Evolutionary conservation across 2,329 filamentous ascomycete species (phyloP).

Genomic region (Madurella fahalii): DNA sequence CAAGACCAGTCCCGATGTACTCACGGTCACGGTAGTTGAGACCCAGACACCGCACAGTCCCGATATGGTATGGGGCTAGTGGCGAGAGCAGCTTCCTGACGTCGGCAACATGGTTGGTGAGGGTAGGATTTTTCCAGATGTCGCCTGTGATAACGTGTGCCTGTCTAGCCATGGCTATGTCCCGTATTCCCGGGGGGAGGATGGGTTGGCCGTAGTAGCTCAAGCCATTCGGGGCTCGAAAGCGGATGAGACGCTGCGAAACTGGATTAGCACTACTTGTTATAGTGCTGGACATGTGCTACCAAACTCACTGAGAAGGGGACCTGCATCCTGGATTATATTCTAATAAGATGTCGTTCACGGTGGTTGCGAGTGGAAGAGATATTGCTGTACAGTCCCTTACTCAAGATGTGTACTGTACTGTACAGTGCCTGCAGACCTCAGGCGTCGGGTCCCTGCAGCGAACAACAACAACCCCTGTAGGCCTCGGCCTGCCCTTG

Average conservation of each 20-base stretch:
- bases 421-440: too few species aligned
- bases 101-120: constrained; percentile 58
- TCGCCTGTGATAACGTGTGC: constrained; percentile 62
- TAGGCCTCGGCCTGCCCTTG: too few species aligned
- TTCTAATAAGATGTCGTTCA: too few species aligned
- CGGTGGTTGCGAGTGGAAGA: too few species aligned
- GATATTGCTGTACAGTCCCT: too few species aligned
- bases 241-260: constrained; percentile 64
- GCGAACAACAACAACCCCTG: too few species aligned
- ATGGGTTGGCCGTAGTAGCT: constrained; percentile 73
- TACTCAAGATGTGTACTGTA: too few species aligned
- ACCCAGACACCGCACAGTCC: constrained; percentile 65
- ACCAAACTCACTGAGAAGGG: constrained; percentile 24
- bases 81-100: constrained; percentile 59
- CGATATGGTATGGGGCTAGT: constrained; percentile 57
- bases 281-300: neutral
- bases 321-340: neutral
- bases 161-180: constrained; percentile 57
- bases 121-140: constrained; percentile 60
- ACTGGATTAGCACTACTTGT: neutral
- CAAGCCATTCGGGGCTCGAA: constrained; percentile 65
- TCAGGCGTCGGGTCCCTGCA: too few species aligned
- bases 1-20: too few species aligned
- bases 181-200: constrained; percentile 54
- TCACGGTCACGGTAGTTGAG: constrained; percentile 63